Conservation (phyloP, 2,329 filamentous ascomycete genomes). For the Arthrobotrys sphaeroides region DNA sequence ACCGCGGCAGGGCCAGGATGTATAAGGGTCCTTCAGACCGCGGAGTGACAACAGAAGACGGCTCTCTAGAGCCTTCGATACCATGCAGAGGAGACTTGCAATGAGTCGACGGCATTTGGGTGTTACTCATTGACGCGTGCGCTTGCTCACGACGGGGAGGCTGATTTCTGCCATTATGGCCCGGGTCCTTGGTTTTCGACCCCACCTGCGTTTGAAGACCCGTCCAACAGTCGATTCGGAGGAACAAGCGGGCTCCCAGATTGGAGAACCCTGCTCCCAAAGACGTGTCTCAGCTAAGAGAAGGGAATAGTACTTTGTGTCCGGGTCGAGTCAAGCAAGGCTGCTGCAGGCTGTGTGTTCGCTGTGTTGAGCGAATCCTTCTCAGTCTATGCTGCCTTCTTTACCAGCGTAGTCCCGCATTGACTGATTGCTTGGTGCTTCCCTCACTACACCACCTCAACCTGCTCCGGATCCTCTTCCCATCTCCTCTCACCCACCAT, state of each 20-base stretch:
- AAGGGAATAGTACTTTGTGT: constrained; percentile 5
- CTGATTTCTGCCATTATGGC: constrained; percentile 54
- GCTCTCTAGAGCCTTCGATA: neutral
- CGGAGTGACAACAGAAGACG: neutral
- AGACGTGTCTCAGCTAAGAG: constrained; percentile 34
- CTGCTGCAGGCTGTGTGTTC: constrained; percentile 20
- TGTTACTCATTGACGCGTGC: constrained; percentile 53
- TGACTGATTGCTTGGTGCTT: neutral
- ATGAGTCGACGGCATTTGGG: constrained; percentile 1
- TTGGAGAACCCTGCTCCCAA: constrained; percentile 20
- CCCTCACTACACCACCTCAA: constrained; percentile 9
- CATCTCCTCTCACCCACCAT: neutral
- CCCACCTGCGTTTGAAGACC: constrained; percentile 42
- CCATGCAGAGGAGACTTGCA: too few species aligned
- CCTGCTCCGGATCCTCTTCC: neutral
- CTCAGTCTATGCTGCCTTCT: too few species aligned
- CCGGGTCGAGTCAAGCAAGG: constrained; percentile 8
- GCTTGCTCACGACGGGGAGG: constrained; percentile 33
- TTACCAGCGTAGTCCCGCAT: neutral
- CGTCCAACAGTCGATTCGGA: neutral
- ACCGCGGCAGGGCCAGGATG: neutral
- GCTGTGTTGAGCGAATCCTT: constrained; percentile 47
- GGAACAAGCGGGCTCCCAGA: neutral
- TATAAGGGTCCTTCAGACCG: neutral
- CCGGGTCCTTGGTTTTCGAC: constrained; percentile 45